Conservation (phyloP, 495 filamentous ascomycete genomes). For the Daldinia concentrica region DNA sequence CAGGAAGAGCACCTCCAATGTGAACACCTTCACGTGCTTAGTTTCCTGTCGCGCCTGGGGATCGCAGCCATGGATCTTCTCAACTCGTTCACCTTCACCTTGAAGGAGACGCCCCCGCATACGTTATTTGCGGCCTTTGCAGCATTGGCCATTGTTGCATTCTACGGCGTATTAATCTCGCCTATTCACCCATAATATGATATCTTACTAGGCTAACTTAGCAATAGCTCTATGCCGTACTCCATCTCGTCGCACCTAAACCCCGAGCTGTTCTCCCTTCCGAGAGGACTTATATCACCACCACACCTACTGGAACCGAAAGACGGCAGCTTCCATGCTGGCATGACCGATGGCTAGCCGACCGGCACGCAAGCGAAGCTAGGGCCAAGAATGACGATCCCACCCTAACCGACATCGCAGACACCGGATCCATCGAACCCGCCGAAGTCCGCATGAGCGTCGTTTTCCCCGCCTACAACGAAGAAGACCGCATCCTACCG, state of each 20-base stretch:
- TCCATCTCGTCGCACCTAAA: constrained; percentile 79
- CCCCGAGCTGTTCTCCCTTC: constrained; percentile 78
- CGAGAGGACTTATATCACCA: constrained; percentile 87
- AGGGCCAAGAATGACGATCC: constrained; percentile 47
- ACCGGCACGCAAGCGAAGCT: constrained; percentile 56
- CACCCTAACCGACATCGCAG: constrained; percentile 46
- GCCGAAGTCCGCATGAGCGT: constrained; percentile 73
- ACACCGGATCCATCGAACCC: constrained; percentile 54
- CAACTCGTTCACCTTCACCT: constrained; percentile 33
- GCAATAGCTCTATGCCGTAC: constrained; percentile 70
- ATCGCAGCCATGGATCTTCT: constrained; percentile 38
- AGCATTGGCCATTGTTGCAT: constrained; percentile 39
- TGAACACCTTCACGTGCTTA: constrained; percentile 8
- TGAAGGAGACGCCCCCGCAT: constrained; percentile 46
- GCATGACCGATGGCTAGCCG: constrained; percentile 73
- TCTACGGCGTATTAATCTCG: constrained; percentile 42
- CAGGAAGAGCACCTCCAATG: constrained; percentile 22
- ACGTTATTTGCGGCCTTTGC: constrained; percentile 43
- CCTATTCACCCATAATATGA: background rate
- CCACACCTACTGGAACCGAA: constrained; percentile 68
- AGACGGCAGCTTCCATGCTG: constrained; percentile 80
- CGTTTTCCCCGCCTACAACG: constrained; percentile 95
- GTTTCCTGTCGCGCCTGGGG: constrained; percentile 11
- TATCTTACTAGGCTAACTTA: constrained; percentile 1
- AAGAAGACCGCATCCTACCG: constrained; percentile 78